Evolutionary conservation across 768 basidiomycete species (phyloP).

Genomic region (Boletus fagicola): DNA sequence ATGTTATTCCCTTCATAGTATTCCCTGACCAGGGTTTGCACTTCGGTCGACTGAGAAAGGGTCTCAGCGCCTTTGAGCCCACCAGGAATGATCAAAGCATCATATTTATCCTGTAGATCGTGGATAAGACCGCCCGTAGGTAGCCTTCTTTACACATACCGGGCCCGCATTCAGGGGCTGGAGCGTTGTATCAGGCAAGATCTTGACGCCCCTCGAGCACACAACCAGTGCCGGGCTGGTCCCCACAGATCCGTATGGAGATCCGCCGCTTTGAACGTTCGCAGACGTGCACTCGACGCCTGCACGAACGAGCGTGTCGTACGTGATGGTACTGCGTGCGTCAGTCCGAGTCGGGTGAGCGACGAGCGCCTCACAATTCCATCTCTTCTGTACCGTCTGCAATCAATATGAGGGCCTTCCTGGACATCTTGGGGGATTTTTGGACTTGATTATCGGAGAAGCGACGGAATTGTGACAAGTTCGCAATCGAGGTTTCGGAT

Average conservation of each 20-base stretch:
- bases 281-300: conserved; percentile 68
- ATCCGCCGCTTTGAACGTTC: conserved; percentile 44
- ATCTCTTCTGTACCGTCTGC: conserved; percentile 87
- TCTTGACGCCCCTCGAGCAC: conserved; percentile 71
- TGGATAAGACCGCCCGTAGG: background rate
- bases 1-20: conserved; percentile 43
- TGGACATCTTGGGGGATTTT: conserved; percentile 19
- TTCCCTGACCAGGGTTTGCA: conserved; percentile 60
- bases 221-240: conserved; percentile 49
- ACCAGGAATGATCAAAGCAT: conserved; percentile 73
- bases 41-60: conserved; percentile 54
- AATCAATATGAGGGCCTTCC: conserved; percentile 63
- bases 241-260: conserved; percentile 24
- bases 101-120: conserved; percentile 53
- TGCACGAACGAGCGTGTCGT: conserved; percentile 78
- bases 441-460: background rate
- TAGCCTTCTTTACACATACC: conserved; percentile 33
- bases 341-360: background rate
- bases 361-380: conserved; percentile 54
- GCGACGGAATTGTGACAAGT: background rate
- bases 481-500: background rate
- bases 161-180: conserved; percentile 45
- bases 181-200: conserved; percentile 63
- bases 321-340: conserved; percentile 63
- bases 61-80: conserved; percentile 77